A percentile compares a stretch with the other conserved stretches of the same genome.
phyloP scores from a whole-genome alignment of 1,284 basidiomycete species.

The Pseudozyma sp. region DNA sequence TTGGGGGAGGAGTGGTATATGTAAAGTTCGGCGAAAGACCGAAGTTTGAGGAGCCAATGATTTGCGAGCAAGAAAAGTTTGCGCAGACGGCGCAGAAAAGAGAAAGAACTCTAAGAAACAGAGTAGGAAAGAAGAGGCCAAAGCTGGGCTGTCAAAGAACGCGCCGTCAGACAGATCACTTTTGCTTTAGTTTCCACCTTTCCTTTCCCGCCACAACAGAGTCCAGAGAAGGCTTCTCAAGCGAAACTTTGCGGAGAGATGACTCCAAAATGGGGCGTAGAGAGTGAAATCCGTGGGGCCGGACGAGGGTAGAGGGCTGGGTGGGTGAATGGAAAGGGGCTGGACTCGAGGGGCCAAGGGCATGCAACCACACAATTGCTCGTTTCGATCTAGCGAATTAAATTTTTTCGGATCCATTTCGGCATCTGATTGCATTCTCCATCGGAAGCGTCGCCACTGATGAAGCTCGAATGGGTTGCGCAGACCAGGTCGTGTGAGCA shows the following conservation, averaged over 20 bases:
- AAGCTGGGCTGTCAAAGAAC: slow-evolving; percentile 3
- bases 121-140: slow-evolving; percentile 3
- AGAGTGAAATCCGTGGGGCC: neutral
- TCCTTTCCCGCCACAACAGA: no score
- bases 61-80: slow-evolving; percentile 14
- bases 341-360: no score
- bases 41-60: slow-evolving; percentile 13
- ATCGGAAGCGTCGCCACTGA: neutral
- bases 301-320: neutral
- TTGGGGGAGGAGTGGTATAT: slow-evolving; percentile 14
- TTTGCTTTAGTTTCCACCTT: neutral
- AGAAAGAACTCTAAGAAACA: no score
- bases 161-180: no score
- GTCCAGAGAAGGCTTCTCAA: neutral
- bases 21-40: slow-evolving; percentile 12
- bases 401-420: neutral
- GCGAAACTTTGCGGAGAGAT: neutral
- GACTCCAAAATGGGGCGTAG: neutral
- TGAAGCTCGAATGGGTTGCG: neutral
- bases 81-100: slow-evolving; percentile 2
- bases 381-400: no score
- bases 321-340: no score
- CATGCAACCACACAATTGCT: no score
- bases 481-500: neutral
- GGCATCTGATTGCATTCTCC: no score